These are phyloP conservation scores for Hordeum marinum DNA, from an alignment of 176 grass and related monocot species.

Conservation along the genomic window DNA sequence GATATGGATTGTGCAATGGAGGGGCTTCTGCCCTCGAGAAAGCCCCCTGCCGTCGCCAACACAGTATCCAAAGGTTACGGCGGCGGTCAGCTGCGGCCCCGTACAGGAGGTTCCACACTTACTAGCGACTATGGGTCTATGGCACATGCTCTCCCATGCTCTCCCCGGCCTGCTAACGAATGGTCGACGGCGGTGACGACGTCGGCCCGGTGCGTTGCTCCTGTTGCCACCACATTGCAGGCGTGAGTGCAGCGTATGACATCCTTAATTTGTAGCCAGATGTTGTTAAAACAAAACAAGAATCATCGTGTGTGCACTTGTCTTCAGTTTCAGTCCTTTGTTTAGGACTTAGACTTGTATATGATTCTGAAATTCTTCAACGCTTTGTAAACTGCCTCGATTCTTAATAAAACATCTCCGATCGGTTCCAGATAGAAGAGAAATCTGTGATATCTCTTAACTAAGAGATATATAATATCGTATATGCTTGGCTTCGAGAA, in stretches of 20 bases:
- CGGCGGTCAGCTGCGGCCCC: neutral
- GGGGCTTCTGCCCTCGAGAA: conserved; percentile 30
- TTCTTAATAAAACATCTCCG: too few species aligned
- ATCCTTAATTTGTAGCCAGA: neutral
- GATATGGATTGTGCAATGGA: neutral
- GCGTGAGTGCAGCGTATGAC: neutral
- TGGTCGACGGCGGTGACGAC: neutral
- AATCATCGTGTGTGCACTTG: neutral
- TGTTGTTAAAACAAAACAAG: too few species aligned
- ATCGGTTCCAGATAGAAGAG: too few species aligned
- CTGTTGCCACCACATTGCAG: too few species aligned
- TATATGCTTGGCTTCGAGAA: too few species aligned
- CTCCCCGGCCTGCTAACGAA: neutral
- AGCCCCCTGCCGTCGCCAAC: neutral
- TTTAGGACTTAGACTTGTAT: too few species aligned
- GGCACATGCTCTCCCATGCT: too few species aligned
- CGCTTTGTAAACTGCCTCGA: too few species aligned
- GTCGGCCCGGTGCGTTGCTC: too few species aligned
- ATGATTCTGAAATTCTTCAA: too few species aligned
- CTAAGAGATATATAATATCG: too few species aligned
- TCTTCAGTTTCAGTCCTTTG: neutral
- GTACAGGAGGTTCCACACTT: conserved; percentile 6
- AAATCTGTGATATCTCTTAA: too few species aligned
- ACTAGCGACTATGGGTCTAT: conserved; percentile 11
- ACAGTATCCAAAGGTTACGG: neutral